These are phyloP conservation scores for Neopestalotiopsis sp. DNA, from an alignment of 2,329 filamentous ascomycete genomes.

Conservation along the genomic window DNA sequence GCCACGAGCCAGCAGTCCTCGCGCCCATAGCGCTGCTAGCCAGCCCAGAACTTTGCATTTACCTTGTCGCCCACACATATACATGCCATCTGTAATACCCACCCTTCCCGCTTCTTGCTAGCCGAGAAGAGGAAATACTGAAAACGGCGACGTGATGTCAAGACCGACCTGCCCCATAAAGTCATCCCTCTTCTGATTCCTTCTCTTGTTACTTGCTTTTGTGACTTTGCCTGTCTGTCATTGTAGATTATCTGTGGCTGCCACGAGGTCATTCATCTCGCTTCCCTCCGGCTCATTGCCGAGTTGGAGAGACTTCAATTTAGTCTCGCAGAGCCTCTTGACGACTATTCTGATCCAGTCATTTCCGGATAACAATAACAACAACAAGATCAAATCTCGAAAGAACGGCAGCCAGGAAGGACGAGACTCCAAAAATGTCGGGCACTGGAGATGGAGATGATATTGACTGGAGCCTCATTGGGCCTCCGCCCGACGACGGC, in stretches of 20 bases:
- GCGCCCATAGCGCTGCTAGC: background rate
- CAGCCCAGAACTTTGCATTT: background rate
- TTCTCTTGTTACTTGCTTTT: background rate
- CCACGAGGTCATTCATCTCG: constrained; percentile 13
- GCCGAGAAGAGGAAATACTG: constrained; percentile 9
- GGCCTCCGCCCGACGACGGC: constrained; percentile 12
- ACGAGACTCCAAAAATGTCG: background rate
- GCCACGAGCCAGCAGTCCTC: background rate
- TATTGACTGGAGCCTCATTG: constrained; percentile 10
- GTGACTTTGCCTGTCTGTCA: background rate
- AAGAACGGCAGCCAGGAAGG: background rate
- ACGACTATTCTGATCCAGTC: background rate
- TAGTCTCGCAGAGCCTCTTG: constrained; percentile 12
- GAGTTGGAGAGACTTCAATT: background rate
- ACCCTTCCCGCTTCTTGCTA: background rate
- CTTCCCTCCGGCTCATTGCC: constrained; percentile 10
- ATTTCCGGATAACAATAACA: background rate
- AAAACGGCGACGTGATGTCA: constrained; percentile 1
- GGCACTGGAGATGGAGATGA: background rate
- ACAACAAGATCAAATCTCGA: background rate
- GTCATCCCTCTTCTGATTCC: background rate
- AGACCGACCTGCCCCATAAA: constrained; percentile 16
- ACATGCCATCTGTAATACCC: background rate
- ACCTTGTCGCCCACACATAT: background rate
- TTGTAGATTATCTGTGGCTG: constrained; percentile 2